Conservation (phyloP, 345 rosid genomes). For the Corchorus capsularis region DNA sequence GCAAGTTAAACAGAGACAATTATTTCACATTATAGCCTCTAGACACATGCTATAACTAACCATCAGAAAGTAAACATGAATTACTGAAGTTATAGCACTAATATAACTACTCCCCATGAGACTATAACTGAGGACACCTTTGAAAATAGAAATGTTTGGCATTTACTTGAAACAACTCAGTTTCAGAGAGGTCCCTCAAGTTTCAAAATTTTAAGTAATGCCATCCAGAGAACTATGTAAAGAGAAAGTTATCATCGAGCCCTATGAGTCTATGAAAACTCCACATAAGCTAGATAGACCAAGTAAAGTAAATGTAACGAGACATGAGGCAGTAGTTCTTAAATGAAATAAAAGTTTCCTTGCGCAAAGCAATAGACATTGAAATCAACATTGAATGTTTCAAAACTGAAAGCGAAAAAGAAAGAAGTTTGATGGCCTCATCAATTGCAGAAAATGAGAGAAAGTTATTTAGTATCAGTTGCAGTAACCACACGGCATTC, state of each 20-base stretch:
- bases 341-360: neutral
- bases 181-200: neutral
- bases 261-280: neutral
- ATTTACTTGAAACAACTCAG: slow-evolving; percentile 10
- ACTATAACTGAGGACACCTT: neutral
- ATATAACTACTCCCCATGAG: neutral
- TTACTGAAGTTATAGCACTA: neutral
- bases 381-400: neutral
- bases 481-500: neutral
- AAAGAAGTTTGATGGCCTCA: neutral
- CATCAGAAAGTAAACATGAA: neutral
- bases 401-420: neutral
- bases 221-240: neutral
- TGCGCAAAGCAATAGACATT: neutral
- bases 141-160: neutral
- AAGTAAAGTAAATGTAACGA: neutral
- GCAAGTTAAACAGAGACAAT: neutral
- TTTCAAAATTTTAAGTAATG: neutral
- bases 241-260: neutral
- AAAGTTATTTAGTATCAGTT: neutral
- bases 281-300: neutral
- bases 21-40: neutral
- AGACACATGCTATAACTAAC: neutral
- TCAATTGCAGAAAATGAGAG: neutral
- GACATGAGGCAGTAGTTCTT: neutral